Base-by-base conservation (phyloP, 2,329 filamentous ascomycete species). In the Colletotrichum sojae region DNA sequence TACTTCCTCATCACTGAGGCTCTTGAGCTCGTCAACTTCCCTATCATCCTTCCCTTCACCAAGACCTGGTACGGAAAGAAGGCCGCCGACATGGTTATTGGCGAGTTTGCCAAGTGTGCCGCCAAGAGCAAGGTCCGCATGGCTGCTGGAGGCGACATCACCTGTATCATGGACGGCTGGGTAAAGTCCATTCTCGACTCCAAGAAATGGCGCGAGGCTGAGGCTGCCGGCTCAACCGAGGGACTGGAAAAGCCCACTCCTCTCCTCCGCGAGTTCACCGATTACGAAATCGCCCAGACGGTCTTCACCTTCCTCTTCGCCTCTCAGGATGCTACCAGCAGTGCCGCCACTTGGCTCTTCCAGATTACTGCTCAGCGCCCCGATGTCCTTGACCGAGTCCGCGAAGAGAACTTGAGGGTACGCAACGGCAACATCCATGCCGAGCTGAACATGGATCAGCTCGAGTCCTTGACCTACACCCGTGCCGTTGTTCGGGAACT, bases 21-120 rank as follows among this genome's bases (percentile, higher is more conserved):
- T 22, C 89, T 98, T 74, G 96, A 99, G 82, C 89, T 98, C 54
- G 96, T 99, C 86, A 98, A 98, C 86, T 97, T 98, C 85, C 95
- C 96, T 69, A 92, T 98, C 82, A 98, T 98, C 78, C 83, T 98
- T 48, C 95, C 95, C 46, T 98, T 89, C 86, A 98, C 95, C 78
- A 95, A 94, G 85, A 94, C 94, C 5, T 98, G 94, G 94, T 97
- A 97, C 78, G 96, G 95, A 75, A 97, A 98, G 88, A 97, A 95
- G 84, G 94, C 94, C 36, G 91, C 95, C 67, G 94, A 97, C 77
- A 94, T 97, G 91, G 94, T 97, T 40, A 86, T 98, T 73, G 88
- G 87, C 56, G 95, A 97, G 79, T 98, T 98, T 78, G 84, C 92
- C 78, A 95, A 94, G 82, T 98, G 95, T 78, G 93, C 95, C 54